phyloP scores from a whole-genome alignment of 371 early-diverging fungal genomes.

The Cokeromyces recurvatus region DNA sequence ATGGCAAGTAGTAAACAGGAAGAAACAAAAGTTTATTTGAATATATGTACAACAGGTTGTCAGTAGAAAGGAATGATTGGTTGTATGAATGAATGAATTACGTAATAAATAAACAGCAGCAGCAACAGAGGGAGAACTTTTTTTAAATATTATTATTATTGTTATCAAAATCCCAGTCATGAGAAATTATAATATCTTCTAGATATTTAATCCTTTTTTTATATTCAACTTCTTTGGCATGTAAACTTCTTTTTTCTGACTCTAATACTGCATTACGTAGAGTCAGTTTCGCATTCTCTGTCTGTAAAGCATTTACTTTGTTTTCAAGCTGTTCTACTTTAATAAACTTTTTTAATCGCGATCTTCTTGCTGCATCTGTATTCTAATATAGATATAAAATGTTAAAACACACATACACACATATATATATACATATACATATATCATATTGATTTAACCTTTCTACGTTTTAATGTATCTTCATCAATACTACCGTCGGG shows the following conservation, averaged over 20 bases:
- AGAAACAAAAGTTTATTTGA: too few relatives aligned
- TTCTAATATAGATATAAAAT: slow-evolving; percentile 49
- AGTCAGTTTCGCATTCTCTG: slow-evolving; percentile 66
- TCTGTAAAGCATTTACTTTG: slow-evolving; percentile 69
- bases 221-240: slow-evolving; percentile 64
- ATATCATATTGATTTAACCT: too few relatives aligned
- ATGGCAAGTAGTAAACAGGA: too few relatives aligned
- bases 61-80: too few relatives aligned
- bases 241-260: slow-evolving; percentile 57
- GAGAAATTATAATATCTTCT: slow-evolving; percentile 38
- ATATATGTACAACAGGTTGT: too few relatives aligned
- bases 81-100: too few relatives aligned
- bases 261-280: slow-evolving; percentile 70
- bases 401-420: too few relatives aligned
- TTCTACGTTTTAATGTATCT: slow-evolving; percentile 36
- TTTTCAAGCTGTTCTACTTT: slow-evolving; percentile 79
- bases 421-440: too few relatives aligned
- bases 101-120: too few relatives aligned
- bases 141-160: too few relatives aligned
- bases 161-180: too few relatives aligned
- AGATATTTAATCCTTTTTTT: slow-evolving; percentile 60
- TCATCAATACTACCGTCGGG: slow-evolving; percentile 44
- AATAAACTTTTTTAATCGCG: slow-evolving; percentile 80
- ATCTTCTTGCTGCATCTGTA: slow-evolving; percentile 91
- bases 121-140: too few relatives aligned